Percentiles rank a stretch among this genome's conserved stretches.
Conservation (phyloP, 768 basidiomycete genomes). For the Russula virescens region DNA sequence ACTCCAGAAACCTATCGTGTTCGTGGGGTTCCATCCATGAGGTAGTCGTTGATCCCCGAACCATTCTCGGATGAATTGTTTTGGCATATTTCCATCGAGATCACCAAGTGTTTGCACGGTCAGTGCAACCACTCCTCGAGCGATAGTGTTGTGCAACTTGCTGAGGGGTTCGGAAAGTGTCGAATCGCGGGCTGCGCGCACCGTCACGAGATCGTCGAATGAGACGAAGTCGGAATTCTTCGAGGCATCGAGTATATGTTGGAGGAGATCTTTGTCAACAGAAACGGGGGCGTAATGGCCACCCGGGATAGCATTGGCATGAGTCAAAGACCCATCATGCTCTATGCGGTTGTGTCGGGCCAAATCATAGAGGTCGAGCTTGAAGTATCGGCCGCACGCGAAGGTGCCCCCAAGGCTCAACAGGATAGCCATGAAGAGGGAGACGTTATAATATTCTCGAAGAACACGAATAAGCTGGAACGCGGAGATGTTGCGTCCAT, state of each 20-base stretch:
- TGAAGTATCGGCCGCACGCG: conserved; percentile 27
- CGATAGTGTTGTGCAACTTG: conserved; percentile 46
- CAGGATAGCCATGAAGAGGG: conserved; percentile 48
- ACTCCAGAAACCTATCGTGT: conserved; percentile 10
- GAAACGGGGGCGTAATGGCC: conserved; percentile 40
- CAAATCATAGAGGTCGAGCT: conserved; percentile 46
- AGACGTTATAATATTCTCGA: conserved; percentile 54
- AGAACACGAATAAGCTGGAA: conserved; percentile 44
- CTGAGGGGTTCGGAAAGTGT: conserved; percentile 34
- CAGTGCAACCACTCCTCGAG: conserved; percentile 53
- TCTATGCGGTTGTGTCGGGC: conserved; percentile 53
- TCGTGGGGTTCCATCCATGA: conserved; percentile 40
- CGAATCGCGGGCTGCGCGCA: conserved; percentile 44
- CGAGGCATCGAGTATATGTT: conserved; percentile 32
- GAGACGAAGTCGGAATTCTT: conserved; percentile 29
- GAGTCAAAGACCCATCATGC: conserved; percentile 58
- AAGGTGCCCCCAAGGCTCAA: conserved; percentile 36
- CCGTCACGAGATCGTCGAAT: conserved; percentile 43
- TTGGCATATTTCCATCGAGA: conserved; percentile 12
- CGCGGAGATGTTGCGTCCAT: conserved; percentile 47
- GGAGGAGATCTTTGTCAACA: conserved; percentile 35
- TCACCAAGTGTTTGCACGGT: conserved; percentile 30
- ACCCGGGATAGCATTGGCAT: conserved; percentile 35
- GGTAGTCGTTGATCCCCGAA: conserved; percentile 58
- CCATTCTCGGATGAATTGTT: conserved; percentile 37